Conservation (phyloP, 2,329 filamentous ascomycete species). For the Bipolaris zeicola region DNA sequence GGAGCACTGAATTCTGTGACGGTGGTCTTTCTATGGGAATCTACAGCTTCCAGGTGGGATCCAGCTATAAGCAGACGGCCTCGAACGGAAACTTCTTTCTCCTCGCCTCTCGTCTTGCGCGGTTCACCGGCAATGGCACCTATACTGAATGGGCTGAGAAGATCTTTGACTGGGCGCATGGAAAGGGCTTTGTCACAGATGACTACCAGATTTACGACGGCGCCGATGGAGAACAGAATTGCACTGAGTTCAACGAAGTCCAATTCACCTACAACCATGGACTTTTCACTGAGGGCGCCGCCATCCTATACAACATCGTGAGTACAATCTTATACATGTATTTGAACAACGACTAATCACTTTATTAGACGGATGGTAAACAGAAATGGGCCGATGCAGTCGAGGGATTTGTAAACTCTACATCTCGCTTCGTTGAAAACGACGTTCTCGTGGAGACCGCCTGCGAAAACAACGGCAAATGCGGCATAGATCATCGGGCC, state of each 20-base stretch:
- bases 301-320: slow-evolving; percentile 56
- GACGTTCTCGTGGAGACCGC: slow-evolving; percentile 69
- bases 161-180: slow-evolving; percentile 61
- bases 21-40: slow-evolving; percentile 78
- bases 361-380: slow-evolving; percentile 27
- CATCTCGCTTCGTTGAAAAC: slow-evolving; percentile 48
- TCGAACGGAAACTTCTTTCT: slow-evolving; percentile 81
- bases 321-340: slow-evolving; percentile 18
- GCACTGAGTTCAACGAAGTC: slow-evolving; percentile 53
- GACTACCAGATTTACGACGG: slow-evolving; percentile 59
- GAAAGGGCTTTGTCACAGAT: slow-evolving; percentile 55
- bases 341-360: background rate
- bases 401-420: slow-evolving; percentile 34
- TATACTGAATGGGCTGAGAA: slow-evolving; percentile 66
- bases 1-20: slow-evolving; percentile 66
- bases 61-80: slow-evolving; percentile 78
- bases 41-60: slow-evolving; percentile 72
- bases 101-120: slow-evolving; percentile 73
- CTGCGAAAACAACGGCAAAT: slow-evolving; percentile 64
- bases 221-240: slow-evolving; percentile 50
- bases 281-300: slow-evolving; percentile 57
- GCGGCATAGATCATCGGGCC: slow-evolving; percentile 67
- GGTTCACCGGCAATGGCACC: slow-evolving; percentile 65
- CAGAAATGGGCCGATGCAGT: slow-evolving; percentile 31
- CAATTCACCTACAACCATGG: slow-evolving; percentile 60